A percentile compares a stretch with the other conserved stretches of the same genome.
Evolutionary conservation across 768 basidiomycete species (phyloP).

Genomic region (Suillus paluster): DNA sequence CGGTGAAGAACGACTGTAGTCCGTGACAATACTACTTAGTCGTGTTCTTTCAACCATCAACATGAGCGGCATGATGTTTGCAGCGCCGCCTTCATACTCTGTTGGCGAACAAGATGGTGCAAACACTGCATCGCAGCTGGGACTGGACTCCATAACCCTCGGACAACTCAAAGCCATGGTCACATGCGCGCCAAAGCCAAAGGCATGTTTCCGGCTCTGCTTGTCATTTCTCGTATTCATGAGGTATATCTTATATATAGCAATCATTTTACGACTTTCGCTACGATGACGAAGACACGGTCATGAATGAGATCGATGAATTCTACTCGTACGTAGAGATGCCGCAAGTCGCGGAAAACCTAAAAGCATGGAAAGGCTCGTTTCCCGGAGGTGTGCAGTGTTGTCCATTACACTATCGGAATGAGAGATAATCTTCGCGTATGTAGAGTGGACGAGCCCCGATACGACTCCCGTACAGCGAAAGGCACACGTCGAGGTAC

Average conservation of each 20-base stretch:
- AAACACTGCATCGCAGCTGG: conserved; percentile 41
- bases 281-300: conserved; percentile 95
- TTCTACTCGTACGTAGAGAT: conserved; percentile 98
- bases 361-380: conserved; percentile 86
- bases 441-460: conserved; percentile 77
- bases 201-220: conserved; percentile 48
- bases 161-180: conserved; percentile 82
- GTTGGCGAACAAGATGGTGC: conserved; percentile 36
- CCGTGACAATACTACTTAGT: not conserved
- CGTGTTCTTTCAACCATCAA: not conserved
- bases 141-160: conserved; percentile 75
- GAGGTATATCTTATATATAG: conserved; percentile 43
- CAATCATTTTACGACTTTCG: conserved; percentile 90
- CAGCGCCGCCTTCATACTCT: conserved; percentile 30
- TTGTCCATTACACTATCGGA: not conserved
- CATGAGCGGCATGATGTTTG: conserved; percentile 39
- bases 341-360: conserved; percentile 85
- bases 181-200: conserved; percentile 70
- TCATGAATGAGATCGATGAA: conserved; percentile 96
- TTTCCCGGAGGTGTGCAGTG: conserved; percentile 68
- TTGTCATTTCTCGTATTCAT: conserved; percentile 21
- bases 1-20: not conserved
- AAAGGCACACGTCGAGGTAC: conserved; percentile 73
- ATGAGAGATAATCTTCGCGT: conserved; percentile 7
- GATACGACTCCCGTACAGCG: conserved; percentile 60